These are phyloP conservation scores for Coniochaeta sp. DNA, from an alignment of 2,329 filamentous ascomycete genomes.

Conservation along the genomic window DNA sequence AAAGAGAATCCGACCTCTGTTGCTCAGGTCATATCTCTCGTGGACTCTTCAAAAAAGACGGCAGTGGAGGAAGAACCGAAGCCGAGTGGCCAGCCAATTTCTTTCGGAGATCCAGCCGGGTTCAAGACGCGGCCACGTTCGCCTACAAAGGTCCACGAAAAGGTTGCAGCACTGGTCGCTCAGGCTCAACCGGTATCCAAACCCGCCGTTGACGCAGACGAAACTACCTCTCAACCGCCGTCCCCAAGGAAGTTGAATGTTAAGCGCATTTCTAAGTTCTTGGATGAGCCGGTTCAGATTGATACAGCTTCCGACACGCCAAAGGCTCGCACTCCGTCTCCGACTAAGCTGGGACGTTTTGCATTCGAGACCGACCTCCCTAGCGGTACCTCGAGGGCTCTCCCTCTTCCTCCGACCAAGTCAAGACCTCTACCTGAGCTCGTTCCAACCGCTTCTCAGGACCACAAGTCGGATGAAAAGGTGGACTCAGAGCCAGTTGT, in stretches of 20 bases:
- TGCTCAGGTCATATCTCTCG: slow-evolving; percentile 13
- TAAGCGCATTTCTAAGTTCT: slow-evolving; percentile 52
- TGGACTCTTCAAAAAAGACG: slow-evolving; percentile 17
- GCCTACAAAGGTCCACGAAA: slow-evolving; percentile 21
- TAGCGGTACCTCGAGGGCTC: not conserved
- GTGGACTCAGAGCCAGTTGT: slow-evolving; percentile 23
- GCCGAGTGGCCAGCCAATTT: slow-evolving; percentile 14
- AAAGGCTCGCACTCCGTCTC: slow-evolving; percentile 20
- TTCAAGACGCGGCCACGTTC: slow-evolving; percentile 15
- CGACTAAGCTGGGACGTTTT: slow-evolving; percentile 20
- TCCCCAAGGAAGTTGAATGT: slow-evolving; percentile 52
- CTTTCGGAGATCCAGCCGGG: slow-evolving; percentile 12
- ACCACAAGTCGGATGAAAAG: slow-evolving; percentile 19
- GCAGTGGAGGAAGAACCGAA: slow-evolving; percentile 13
- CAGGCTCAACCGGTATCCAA: slow-evolving; percentile 8
- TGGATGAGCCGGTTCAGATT: slow-evolving; percentile 33
- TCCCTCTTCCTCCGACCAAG: slow-evolving; percentile 22
- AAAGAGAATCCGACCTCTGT: slow-evolving; percentile 6
- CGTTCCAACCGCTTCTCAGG: slow-evolving; percentile 9
- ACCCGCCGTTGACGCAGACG: slow-evolving; percentile 18
- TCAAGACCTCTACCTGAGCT: slow-evolving; percentile 16
- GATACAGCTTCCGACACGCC: slow-evolving; percentile 17
- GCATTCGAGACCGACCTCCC: slow-evolving; percentile 15
- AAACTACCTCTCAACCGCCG: slow-evolving; percentile 30
- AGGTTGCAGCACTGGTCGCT: slow-evolving; percentile 19